Conservation (phyloP, 176 grass and related monocot genomes). For the Phragmites australis region DNA sequence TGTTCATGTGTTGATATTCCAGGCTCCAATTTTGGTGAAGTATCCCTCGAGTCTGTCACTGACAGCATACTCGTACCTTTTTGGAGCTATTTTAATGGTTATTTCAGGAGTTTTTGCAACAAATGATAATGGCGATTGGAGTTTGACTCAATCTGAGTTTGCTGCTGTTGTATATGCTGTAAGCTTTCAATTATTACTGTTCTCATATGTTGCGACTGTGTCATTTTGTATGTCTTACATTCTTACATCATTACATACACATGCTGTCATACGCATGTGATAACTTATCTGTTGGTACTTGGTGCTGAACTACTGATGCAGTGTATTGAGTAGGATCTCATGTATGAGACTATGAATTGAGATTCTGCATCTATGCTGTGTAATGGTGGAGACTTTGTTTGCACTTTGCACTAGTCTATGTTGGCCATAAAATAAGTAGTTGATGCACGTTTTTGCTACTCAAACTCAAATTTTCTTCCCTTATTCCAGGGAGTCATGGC, state of each 20-base stretch:
- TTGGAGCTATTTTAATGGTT: slow-evolving; percentile 79
- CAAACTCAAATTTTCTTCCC: not conserved
- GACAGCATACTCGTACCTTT: slow-evolving; percentile 85
- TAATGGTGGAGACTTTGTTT: not conserved
- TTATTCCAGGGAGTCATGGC: slow-evolving; percentile 69
- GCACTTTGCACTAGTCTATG: slow-evolving; percentile 22
- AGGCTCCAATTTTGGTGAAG: slow-evolving; percentile 83
- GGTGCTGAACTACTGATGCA: not conserved
- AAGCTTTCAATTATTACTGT: slow-evolving; percentile 44
- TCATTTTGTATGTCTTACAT: slow-evolving; percentile 6
- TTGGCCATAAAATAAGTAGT: not conserved
- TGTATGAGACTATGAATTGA: slow-evolving; percentile 17
- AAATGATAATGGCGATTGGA: slow-evolving; percentile 59
- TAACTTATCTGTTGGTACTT: not conserved
- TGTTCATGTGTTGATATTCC: slow-evolving; percentile 34
- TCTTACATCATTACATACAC: not conserved
- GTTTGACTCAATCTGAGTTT: slow-evolving; percentile 68
- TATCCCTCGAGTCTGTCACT: slow-evolving; percentile 79
- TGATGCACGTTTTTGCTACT: not conserved
- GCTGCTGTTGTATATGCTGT: slow-evolving; percentile 86
- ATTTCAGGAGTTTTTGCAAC: slow-evolving; percentile 69
- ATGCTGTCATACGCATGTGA: not conserved
- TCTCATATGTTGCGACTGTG: not conserved
- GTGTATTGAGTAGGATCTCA: not conserved
- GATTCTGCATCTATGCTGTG: slow-evolving; percentile 20